These are phyloP conservation scores for Vaccinium macrocarpon DNA, from an alignment of 148 eudicot genomes.

Conservation along the genomic window DNA sequence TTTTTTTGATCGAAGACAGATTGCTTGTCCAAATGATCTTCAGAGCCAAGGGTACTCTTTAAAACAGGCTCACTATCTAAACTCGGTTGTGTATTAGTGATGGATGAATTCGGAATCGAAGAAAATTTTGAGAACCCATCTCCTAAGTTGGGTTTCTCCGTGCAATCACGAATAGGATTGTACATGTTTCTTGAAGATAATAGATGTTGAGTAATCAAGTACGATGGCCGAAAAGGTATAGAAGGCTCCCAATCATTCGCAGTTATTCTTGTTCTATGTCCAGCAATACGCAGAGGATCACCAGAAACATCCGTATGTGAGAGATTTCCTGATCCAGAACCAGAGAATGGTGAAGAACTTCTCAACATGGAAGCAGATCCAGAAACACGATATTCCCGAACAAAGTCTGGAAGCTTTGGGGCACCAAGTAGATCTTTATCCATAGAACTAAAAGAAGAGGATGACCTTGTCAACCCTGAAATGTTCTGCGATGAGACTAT, in stretches of 20 bases:
- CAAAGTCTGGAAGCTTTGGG: slow-evolving; percentile 23
- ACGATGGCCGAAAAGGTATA: slow-evolving; percentile 67
- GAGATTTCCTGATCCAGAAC: slow-evolving; percentile 32
- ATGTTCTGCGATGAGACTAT: slow-evolving; percentile 18
- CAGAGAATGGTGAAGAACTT: slow-evolving; percentile 36
- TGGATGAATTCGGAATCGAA: slow-evolving; percentile 32
- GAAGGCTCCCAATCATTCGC: slow-evolving; percentile 86
- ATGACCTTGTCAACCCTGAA: slow-evolving; percentile 32
- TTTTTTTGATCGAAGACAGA: slow-evolving; percentile 28
- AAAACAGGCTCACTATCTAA: slow-evolving; percentile 23
- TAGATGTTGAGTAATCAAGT: slow-evolving; percentile 35
- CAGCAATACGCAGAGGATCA: slow-evolving; percentile 28
- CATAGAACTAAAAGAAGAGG: slow-evolving; percentile 34
- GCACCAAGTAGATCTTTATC: slow-evolving; percentile 27
- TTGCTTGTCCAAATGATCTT: slow-evolving; percentile 21
- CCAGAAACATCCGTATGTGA: slow-evolving; percentile 23
- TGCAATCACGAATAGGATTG: slow-evolving; percentile 69
- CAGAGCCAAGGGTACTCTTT: slow-evolving; percentile 9
- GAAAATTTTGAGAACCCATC: slow-evolving; percentile 37
- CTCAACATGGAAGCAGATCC: slow-evolving; percentile 37
- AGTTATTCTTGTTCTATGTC: slow-evolving; percentile 32
- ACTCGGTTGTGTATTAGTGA: slow-evolving; percentile 13
- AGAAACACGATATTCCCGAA: slow-evolving; percentile 25
- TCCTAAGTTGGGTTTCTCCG: slow-evolving; percentile 40
- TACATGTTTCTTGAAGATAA: slow-evolving; percentile 50